phyloP scores from a whole-genome alignment of 1,284 basidiomycete species.

The Ceratobasidium sp. region DNA sequence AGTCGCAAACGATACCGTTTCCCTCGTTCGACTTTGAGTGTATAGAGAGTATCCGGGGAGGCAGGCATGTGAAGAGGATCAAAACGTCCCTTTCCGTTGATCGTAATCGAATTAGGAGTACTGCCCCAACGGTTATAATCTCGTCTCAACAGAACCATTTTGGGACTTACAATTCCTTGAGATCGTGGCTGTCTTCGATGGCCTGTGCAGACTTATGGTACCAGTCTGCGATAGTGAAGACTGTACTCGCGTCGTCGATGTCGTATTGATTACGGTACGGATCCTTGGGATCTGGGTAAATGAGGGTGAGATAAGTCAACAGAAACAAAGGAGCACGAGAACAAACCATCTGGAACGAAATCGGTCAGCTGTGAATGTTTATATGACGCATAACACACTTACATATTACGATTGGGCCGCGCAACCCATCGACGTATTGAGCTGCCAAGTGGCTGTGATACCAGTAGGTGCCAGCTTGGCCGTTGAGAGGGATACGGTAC shows the following conservation, averaged over 20 bases:
- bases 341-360: neutral
- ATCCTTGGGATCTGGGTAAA: constrained; percentile 50
- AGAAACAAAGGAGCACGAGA: too few relatives aligned
- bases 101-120: constrained; percentile 51
- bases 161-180: neutral
- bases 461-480: constrained; percentile 53
- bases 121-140: constrained; percentile 39
- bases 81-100: constrained; percentile 47
- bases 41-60: constrained; percentile 9
- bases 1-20: constrained; percentile 65
- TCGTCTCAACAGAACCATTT: constrained; percentile 43
- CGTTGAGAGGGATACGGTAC: constrained; percentile 4
- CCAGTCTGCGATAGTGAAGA: constrained; percentile 59
- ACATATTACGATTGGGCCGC: constrained; percentile 51
- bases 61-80: neutral
- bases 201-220: constrained; percentile 30
- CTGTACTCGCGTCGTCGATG: constrained; percentile 52
- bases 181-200: neutral
- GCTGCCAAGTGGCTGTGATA: constrained; percentile 52
- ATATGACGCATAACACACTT: neutral
- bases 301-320: too few relatives aligned
- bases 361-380: neutral
- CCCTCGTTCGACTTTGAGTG: constrained; percentile 52
- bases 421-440: constrained; percentile 59
- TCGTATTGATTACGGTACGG: constrained; percentile 55